A percentile compares a stretch with the other conserved stretches of the same genome.
These are phyloP conservation scores for Rhodotorula sp. DNA, from an alignment of 1,284 basidiomycete species.

Conservation along the genomic window DNA sequence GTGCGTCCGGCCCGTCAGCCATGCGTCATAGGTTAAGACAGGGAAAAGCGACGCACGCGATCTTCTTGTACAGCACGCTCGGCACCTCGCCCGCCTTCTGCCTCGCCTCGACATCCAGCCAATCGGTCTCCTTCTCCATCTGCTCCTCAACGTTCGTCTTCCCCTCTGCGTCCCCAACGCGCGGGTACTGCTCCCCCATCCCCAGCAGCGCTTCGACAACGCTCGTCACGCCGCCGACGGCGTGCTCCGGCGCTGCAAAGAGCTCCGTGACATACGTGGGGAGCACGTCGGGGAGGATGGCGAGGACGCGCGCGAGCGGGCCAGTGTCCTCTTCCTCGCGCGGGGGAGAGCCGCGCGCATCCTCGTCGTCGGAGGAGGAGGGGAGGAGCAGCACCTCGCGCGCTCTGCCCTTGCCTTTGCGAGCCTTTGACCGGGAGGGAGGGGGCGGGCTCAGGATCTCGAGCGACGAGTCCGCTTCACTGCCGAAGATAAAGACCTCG, in stretches of 20 bases:
- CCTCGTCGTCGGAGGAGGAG: background rate
- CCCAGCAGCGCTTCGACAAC: constrained; percentile 9
- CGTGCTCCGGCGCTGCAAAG: background rate
- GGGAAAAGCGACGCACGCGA: constrained; percentile 10
- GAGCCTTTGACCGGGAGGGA: too few species aligned
- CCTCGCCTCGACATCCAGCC: constrained; percentile 1
- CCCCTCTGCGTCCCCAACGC: background rate
- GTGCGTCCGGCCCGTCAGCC: rapidly evolving
- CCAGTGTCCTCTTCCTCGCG: too few species aligned
- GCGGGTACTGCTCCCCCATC: constrained; percentile 16
- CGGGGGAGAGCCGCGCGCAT: too few species aligned
- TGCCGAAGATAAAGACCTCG: background rate
- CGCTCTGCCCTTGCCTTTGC: background rate
- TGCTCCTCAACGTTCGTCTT: constrained; percentile 1
- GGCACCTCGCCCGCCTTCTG: background rate
- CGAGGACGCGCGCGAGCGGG: constrained; percentile 11
- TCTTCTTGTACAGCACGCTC: constrained; percentile 3
- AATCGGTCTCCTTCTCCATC: constrained; percentile 13
- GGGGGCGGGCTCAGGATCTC: background rate
- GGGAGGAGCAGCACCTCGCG: background rate
- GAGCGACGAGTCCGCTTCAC: background rate
- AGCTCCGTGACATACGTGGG: constrained; percentile 4
- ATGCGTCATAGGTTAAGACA: rapidly evolving
- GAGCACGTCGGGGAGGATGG: constrained; percentile 21
- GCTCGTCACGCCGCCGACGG: background rate